Base-by-base conservation (phyloP, 345 rosid genomes). In the Mangifera indica region DNA sequence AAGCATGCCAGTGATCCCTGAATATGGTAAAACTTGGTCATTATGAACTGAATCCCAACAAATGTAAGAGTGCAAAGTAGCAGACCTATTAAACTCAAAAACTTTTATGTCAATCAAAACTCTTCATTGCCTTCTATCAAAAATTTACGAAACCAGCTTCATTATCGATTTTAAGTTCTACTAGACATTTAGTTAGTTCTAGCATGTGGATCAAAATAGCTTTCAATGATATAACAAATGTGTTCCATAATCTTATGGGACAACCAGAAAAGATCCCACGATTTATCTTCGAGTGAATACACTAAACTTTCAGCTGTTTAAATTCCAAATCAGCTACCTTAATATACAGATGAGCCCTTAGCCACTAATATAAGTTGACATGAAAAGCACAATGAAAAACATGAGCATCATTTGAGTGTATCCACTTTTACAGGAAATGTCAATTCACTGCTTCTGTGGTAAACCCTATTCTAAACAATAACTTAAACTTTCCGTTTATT, bases 1-100 rank as follows among this genome's bases (percentile, higher is more conserved):
- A 92, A 82, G 86, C 97, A 89, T 2, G 79, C 93, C 82, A 92
- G 63, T 10, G 98, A 95, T 59, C 99, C 96, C 97, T 95, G 74
- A 18, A 82, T 25, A 56, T 7, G 6, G n/a, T n/a, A n/a, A n/a
- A 29, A 66, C 3, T 1, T 56, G n/a, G 12, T 26, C 69, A 0
- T 60, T 51, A 29, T 1, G 29, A 69, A 48, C 42, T 34, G n/a
- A 18, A 4, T 55, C 24, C 22, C 0, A 7, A 17, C 10, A 54
- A 15, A 40, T 12, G 11, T 29, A 44, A 10, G 29, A 8, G 67
- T n/a, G 18, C 15, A 57, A 40, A 22, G 14, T 55, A 7, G 34
- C 5, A 15, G 1, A 6, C 53, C 20, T 25, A 14, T n/a, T 17
- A 48, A 66, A 66, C 44, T 7, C 6, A 4, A 25, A 18, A 18